phyloP scores from a whole-genome alignment of 495 filamentous ascomycete genomes.

The Schizothecium vesticola region DNA sequence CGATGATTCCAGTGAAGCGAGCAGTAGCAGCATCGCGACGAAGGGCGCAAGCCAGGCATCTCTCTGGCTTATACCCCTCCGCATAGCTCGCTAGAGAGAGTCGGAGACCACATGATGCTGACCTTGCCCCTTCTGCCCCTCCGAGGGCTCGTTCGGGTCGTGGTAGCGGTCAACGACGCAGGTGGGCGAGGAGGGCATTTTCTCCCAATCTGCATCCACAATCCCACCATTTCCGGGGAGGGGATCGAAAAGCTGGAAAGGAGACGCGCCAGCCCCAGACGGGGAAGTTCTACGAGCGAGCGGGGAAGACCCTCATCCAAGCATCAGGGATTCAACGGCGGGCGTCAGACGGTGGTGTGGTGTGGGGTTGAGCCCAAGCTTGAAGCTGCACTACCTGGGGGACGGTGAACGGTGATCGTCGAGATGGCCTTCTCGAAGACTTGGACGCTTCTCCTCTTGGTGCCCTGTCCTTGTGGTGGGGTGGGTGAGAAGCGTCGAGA shows the following conservation, averaged over 20 bases:
- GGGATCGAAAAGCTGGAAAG: constrained; percentile 4
- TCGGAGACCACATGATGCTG: neutral
- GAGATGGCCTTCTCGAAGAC: neutral
- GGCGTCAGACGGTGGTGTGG: neutral
- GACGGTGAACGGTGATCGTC: neutral
- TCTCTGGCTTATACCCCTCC: neutral
- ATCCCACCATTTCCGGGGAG: neutral
- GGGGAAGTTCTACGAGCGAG: constrained; percentile 3
- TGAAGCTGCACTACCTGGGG: neutral
- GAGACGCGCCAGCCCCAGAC: constrained; percentile 1
- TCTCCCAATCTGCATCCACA: constrained; percentile 1
- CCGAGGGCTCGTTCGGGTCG: neutral
- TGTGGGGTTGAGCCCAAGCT: constrained; percentile 13
- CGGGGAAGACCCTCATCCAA: constrained; percentile 6
- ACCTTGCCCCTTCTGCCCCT: neutral
- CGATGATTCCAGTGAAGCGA: neutral
- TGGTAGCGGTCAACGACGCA: neutral
- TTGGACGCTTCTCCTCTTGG: constrained; percentile 20
- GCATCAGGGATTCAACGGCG: neutral
- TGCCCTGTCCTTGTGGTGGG: constrained; percentile 2
- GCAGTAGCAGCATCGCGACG: neutral
- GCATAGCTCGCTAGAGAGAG: neutral
- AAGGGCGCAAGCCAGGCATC: neutral
- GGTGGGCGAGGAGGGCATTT: neutral
- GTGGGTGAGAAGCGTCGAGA: constrained; percentile 12